phyloP scores from a whole-genome alignment of 176 grass and related monocot genomes.

The Triticum turgidum region DNA sequence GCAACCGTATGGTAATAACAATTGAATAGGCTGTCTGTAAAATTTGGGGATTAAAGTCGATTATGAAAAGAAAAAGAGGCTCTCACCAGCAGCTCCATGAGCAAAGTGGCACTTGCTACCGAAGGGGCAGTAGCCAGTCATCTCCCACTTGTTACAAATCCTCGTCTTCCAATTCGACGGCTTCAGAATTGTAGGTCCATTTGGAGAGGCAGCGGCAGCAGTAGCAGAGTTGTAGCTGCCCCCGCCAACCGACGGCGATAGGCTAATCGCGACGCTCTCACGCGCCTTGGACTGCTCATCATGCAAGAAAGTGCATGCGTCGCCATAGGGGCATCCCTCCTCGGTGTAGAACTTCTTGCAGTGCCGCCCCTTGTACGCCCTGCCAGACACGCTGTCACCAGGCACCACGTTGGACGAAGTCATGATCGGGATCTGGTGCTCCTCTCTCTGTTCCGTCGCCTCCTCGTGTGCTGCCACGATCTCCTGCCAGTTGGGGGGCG shows the following conservation, averaged over 20 bases:
- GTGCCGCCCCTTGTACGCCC: constrained; percentile 87
- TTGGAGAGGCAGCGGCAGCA: neutral
- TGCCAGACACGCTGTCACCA: constrained; percentile 29
- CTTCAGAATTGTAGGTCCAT: constrained; percentile 47
- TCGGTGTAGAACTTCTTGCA: constrained; percentile 99
- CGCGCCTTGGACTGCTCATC: constrained; percentile 91
- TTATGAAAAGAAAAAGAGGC: neutral
- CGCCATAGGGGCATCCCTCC: constrained; percentile 90
- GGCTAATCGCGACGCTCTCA: constrained; percentile 91
- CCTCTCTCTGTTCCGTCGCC: constrained; percentile 55
- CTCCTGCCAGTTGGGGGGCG: constrained; percentile 97
- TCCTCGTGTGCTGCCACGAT: constrained; percentile 83
- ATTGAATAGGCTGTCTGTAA: neutral
- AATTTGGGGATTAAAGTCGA: neutral
- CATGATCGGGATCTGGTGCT: constrained; percentile 86
- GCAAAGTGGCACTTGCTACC: constrained; percentile 98
- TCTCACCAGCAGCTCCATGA: constrained; percentile 88
- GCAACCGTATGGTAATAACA: neutral
- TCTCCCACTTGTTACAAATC: constrained; percentile 99
- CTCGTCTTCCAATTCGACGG: constrained; percentile 99
- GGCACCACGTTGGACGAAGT: constrained; percentile 43
- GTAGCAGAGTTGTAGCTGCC: constrained; percentile 37
- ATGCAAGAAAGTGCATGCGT: constrained; percentile 87
- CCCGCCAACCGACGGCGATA: constrained; percentile 67
- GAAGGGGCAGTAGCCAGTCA: constrained; percentile 97